Percentiles rank a stretch among this genome's conserved stretches.
Evolutionary conservation across 768 basidiomycete species (phyloP).

Genomic region (Lentinula sp.): DNA sequence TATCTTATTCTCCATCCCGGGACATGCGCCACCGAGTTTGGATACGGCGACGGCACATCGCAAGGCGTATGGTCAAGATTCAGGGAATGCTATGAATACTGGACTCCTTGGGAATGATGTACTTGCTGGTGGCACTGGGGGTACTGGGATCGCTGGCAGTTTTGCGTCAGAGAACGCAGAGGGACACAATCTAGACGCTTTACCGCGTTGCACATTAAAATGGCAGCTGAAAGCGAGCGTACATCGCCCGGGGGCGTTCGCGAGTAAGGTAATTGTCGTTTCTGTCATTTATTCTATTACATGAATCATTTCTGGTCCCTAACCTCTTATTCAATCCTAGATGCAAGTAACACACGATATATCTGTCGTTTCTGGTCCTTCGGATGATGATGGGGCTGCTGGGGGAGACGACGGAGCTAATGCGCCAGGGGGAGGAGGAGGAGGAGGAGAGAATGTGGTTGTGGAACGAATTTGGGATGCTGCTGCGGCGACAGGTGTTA

Average conservation of each 20-base stretch:
- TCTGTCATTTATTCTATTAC: background rate
- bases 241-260: conserved; percentile 76
- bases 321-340: background rate
- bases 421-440: conserved; percentile 53
- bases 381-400: conserved; percentile 76
- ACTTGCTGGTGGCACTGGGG: background rate
- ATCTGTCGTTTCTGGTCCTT: conserved; percentile 65
- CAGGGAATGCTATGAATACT: background rate
- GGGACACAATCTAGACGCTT: background rate
- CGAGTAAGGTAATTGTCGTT: conserved; percentile 21
- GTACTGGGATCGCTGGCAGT: background rate
- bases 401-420: conserved; percentile 60
- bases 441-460: conserved; percentile 74
- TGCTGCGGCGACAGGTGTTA: background rate
- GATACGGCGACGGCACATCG: conserved; percentile 31
- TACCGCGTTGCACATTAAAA: conserved; percentile 8
- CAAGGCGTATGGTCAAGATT: background rate
- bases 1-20: conserved; percentile 84
- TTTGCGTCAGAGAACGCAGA: background rate
- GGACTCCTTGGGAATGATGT: background rate
- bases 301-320: background rate
- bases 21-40: conserved; percentile 72
- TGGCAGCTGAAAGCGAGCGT: conserved; percentile 83
- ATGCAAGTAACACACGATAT: conserved; percentile 69
- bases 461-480: conserved; percentile 88